A percentile compares a stretch with the other conserved stretches of the same genome.
Evolutionary conservation across 805 yeast species (phyloP).

Genomic region (Brettanomyces nanus): DNA sequence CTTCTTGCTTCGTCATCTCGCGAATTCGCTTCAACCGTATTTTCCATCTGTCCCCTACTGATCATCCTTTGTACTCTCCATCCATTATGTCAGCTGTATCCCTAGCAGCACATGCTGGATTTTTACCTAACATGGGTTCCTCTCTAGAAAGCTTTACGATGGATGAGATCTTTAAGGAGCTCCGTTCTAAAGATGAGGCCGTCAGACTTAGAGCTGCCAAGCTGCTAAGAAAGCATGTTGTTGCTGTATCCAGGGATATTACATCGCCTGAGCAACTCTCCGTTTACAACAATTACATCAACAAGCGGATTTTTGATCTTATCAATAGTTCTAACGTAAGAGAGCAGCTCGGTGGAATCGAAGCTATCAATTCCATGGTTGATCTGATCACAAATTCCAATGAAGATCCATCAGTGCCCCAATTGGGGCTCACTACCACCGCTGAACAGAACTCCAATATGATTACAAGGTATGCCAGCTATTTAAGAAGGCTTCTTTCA

Average conservation of each 20-base stretch:
- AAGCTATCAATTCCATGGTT: constrained; percentile 82
- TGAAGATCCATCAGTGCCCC: constrained; percentile 22
- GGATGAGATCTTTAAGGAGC: constrained; percentile 44
- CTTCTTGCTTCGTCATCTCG: too few species aligned
- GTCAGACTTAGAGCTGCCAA: constrained; percentile 50
- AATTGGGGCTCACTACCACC: constrained; percentile 26
- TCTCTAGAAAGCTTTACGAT: constrained; percentile 29
- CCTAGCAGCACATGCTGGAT: too few species aligned
- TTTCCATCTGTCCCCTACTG: too few species aligned
- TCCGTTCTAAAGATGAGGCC: constrained; percentile 35
- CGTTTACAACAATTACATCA: constrained; percentile 75
- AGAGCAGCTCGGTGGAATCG: constrained; percentile 81
- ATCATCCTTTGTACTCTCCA: too few species aligned
- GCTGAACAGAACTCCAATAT: constrained; percentile 76
- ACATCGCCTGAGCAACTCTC: constrained; percentile 74
- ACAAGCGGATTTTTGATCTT: constrained; percentile 78
- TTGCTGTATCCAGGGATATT: constrained; percentile 64
- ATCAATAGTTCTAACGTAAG: constrained; percentile 64
- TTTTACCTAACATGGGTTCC: too few species aligned
- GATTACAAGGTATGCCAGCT: constrained; percentile 86
- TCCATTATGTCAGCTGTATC: too few species aligned
- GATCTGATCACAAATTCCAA: constrained; percentile 69
- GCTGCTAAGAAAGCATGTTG: constrained; percentile 62
- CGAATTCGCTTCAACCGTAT: too few species aligned
- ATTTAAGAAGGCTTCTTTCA: constrained; percentile 69